Conservation (phyloP, 139 green algal genomes). For the Diplosphaera chodatii region DNA sequence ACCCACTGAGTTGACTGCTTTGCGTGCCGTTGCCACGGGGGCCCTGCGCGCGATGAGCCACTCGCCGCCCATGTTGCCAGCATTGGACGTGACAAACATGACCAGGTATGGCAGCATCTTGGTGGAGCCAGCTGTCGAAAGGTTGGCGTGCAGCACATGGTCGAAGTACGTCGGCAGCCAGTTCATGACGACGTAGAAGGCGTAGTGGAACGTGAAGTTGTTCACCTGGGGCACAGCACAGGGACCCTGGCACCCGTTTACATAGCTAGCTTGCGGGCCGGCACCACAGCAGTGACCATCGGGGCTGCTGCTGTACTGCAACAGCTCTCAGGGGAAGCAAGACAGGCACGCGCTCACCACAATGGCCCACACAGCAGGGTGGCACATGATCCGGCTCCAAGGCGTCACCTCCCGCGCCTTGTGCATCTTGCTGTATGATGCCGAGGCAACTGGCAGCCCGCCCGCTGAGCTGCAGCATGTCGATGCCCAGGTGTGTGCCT, state of each 20-base stretch:
- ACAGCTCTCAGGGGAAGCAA: too few species aligned
- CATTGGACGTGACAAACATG: slow-evolving; percentile 88
- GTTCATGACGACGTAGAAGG: slow-evolving; percentile 98
- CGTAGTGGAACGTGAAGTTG: slow-evolving; percentile 99
- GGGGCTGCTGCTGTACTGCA: too few species aligned
- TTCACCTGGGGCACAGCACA: slow-evolving; percentile 41
- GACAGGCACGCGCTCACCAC: too few species aligned
- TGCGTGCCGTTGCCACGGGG: slow-evolving; percentile 61
- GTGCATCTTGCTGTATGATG: slow-evolving; percentile 9
- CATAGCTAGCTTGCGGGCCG: too few species aligned
- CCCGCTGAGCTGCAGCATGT: neutral
- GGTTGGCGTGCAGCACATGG: slow-evolving; percentile 61
- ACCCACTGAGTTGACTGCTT: slow-evolving; percentile 83
- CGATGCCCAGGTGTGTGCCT: too few species aligned
- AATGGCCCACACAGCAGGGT: slow-evolving; percentile 87
- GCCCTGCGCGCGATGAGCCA: slow-evolving; percentile 61
- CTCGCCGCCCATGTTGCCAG: slow-evolving; percentile 78
- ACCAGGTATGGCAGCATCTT: slow-evolving; percentile 89
- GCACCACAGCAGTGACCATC: too few species aligned
- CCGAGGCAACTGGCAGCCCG: neutral
- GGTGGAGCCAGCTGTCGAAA: slow-evolving; percentile 60
- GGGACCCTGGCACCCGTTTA: too few species aligned
- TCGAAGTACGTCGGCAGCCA: slow-evolving; percentile 98
- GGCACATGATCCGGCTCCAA: slow-evolving; percentile 63
- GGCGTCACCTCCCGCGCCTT: slow-evolving; percentile 30